These are phyloP conservation scores for Triticum aestivum DNA, from an alignment of 176 grass and related monocot genomes.

Conservation along the genomic window IWGSC_CS_RefSeq_v2.1 NC_057811.1:390202675-390203174, in stretches of 20 bases:
- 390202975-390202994: background rate
- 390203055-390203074: background rate
- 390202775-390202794: background rate
- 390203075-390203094: background rate
- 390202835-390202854: background rate
- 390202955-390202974: background rate
- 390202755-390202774: background rate
- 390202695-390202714: background rate
- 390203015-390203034: background rate
- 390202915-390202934: background rate
- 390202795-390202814: constrained; percentile 1
- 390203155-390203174: background rate
- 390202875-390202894: constrained; percentile 5
- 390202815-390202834: background rate
- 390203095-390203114: background rate
- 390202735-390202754: background rate
- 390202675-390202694: constrained; percentile 4
- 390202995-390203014: background rate
- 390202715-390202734: background rate
- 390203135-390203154: background rate
- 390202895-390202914: background rate
- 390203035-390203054: background rate
- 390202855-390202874: background rate
- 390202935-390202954: background rate
- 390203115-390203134: background rate